A percentile compares a stretch with the other conserved stretches of the same genome.
phyloP scores from a whole-genome alignment of 2,329 filamentous ascomycete genomes.

The Fusarium coffeatum region DNA sequence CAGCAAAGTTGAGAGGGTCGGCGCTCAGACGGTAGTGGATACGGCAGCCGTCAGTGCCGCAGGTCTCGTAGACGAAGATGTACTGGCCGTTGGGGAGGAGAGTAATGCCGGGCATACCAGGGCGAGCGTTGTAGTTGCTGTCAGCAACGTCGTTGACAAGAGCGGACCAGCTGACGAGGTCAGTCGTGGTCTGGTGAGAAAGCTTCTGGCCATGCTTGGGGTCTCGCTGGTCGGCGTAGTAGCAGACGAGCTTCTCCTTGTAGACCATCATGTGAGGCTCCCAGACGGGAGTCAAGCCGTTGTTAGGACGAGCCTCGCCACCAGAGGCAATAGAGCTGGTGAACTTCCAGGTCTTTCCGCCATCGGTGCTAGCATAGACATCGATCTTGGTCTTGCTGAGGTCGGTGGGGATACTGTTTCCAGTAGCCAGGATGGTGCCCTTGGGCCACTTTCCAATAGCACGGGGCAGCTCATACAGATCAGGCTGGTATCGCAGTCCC shows the following conservation, averaged over 20 bases:
- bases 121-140: slow-evolving; percentile 68
- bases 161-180: slow-evolving; percentile 69
- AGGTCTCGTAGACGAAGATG: slow-evolving; percentile 74
- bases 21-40: slow-evolving; percentile 58
- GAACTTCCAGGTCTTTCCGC: slow-evolving; percentile 73
- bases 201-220: slow-evolving; percentile 73
- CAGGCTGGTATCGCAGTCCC: slow-evolving; percentile 78
- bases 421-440: slow-evolving; percentile 73
- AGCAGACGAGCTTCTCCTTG: slow-evolving; percentile 69
- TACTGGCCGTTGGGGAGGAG: slow-evolving; percentile 64
- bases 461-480: slow-evolving; percentile 71
- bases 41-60: slow-evolving; percentile 56
- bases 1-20: slow-evolving; percentile 52
- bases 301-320: slow-evolving; percentile 70
- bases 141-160: slow-evolving; percentile 70
- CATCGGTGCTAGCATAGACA: slow-evolving; percentile 71
- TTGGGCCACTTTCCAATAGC: slow-evolving; percentile 67
- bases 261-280: slow-evolving; percentile 74
- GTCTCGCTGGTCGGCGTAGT: slow-evolving; percentile 79
- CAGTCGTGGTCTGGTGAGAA: slow-evolving; percentile 69
- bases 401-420: slow-evolving; percentile 69
- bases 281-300: slow-evolving; percentile 77
- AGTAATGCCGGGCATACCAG: slow-evolving; percentile 74
- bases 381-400: slow-evolving; percentile 75
- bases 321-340: slow-evolving; percentile 73